These are phyloP conservation scores for Cymbopogon citratus DNA, from an alignment of 176 grass and related monocot species.

Conservation along the genomic window DNA sequence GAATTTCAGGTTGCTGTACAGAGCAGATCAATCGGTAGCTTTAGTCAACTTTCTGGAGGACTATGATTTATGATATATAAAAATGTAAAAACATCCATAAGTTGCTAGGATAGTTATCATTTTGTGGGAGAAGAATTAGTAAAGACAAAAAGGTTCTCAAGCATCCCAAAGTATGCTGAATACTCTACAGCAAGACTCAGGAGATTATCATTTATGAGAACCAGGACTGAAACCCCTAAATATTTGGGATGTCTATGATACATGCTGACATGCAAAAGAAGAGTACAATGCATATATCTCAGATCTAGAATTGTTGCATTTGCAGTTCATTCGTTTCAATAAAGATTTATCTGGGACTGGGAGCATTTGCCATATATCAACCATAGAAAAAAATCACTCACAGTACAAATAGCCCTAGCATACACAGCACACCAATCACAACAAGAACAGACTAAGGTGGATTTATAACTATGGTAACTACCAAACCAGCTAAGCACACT, in stretches of 20 bases:
- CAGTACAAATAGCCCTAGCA: conserved; percentile 11
- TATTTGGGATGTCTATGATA: neutral
- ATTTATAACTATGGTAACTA: neutral
- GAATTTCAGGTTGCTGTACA: conserved; percentile 50
- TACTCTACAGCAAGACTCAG: neutral
- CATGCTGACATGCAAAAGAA: neutral
- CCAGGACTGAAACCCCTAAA: neutral
- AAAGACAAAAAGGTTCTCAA: neutral
- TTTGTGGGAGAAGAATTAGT: neutral
- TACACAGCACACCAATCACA: neutral
- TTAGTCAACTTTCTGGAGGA: neutral
- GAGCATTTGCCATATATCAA: neutral
- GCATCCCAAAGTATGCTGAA: neutral
- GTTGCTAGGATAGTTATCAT: neutral
- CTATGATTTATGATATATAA: neutral
- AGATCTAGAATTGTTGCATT: neutral
- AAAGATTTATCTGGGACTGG: neutral
- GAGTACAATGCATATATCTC: neutral
- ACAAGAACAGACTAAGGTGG: neutral
- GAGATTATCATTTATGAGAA: neutral
- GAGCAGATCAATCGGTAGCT: conserved; percentile 11
- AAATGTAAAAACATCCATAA: neutral
- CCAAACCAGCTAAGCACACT: neutral
- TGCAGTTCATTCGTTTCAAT: neutral
- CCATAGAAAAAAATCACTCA: neutral